Evolutionary conservation across 495 filamentous ascomycete species (phyloP), one percentile per base, ranked within the genome.

Genomic region (Aspergillus bridgeri): DNA sequence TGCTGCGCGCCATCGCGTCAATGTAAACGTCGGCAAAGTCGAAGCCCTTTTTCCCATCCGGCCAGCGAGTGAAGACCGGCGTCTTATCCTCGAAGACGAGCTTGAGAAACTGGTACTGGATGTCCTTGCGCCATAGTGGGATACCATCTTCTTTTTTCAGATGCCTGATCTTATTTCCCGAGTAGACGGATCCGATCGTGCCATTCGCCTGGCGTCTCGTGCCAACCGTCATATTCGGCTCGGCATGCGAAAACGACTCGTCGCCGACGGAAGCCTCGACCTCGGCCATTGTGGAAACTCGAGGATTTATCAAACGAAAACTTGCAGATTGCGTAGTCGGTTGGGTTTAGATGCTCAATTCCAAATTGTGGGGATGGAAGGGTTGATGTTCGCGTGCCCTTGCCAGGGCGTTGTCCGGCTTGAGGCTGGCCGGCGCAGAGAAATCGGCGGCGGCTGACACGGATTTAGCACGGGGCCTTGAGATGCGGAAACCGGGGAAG

Each of bases 141-240:
- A 96, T 89, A 59, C 94, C 94, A 71, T 98, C 94, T 51, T 96
- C 92, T 69, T 98, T 98, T 77, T 98, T 98, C 45, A 98, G 78
- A 69, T 98, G 93, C 54, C 89, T 79, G 38, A 98, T 95, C 75
- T 97, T 98, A 68, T 90, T 89, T n/a, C 92, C 92, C 17, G 89
- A 87, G 62, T 88, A 88, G 49, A 89, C 83, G 7, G 86, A 86
- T 5, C 81, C 85, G 50, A 85, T 84, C 42, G 81, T 84, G 15
- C 83, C 83, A 63, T 86, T 86, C 19, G 84, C 83, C 68, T 87
- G 85, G 33, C 83, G 83, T 63, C 85, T 74, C 25, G 82, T 86
- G 55, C 83, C 83, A 56, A 79, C 77, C 56, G 77, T 77, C 61
- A 75, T 75, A 54, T 81, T 81, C 18, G 64, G 60, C 50, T 79